Evolutionary conservation across 164 flowering plant genomes (phyloP), one percentile per base, ranked within the genome.

Genomic region (Liquidambar formosana): DNA sequence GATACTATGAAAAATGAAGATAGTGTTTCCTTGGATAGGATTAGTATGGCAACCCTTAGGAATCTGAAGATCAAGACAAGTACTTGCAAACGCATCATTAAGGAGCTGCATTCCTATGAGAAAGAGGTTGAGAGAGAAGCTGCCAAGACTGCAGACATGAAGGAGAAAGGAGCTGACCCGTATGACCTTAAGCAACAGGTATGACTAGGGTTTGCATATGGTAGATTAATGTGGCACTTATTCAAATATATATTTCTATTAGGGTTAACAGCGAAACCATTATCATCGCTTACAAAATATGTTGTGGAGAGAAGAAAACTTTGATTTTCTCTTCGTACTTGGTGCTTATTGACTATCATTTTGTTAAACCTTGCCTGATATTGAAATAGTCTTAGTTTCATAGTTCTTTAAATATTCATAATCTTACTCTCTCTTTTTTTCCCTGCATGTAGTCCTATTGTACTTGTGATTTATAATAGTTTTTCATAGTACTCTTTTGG

Each of bases 141-240:
- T 48, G 82, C 97, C 25, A 95, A 92, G 71, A 88, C 96, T 27
- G 88, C 89, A 10, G 88, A 86, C 46, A 95, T 92, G 99, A 92
- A 95, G 80, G 94, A 88, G 72, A 91, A 85, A 54, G 91, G 91
- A 51, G 96, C 97, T 68, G 97, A 95, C 69, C 92, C 94, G 22
- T 89, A 92, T 75, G 97, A 92, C 76, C 92, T 92, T 51, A 92
- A 95, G 73, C 97, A 95, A 65, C 99, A 94, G 97, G 97, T 89
- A 64, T 71, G 38, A 10, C 14, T 15, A 8, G 0, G 10, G 8
- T 11, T 47, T 49, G 14, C 12, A n/a, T 33, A 33, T 33, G 41
- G 41, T 33, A n/a, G n/a, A n/a, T n/a, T n/a, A 33, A 33, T 33
- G 41, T 6, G 41, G 41, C 41, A 33, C 41, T 33, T 2, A 2